phyloP scores from a whole-genome alignment of 352 stramenopile species.

The Phytophthora citricola region DNA sequence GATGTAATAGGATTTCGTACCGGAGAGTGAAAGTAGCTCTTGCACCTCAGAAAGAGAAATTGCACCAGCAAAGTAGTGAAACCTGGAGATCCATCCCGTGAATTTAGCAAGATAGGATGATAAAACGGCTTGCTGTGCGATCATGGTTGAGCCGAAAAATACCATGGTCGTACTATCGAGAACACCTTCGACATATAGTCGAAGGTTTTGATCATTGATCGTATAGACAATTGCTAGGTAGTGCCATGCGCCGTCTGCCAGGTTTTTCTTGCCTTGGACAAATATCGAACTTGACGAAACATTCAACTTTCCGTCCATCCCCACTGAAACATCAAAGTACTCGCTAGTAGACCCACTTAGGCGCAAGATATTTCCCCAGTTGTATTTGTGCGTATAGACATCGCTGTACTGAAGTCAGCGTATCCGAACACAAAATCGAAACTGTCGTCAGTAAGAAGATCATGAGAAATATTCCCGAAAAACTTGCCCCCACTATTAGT shows the following conservation, averaged over 20 bases:
- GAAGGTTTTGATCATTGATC: slow-evolving; percentile 12
- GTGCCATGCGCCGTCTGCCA: slow-evolving; percentile 27
- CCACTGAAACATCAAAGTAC: slow-evolving; percentile 30
- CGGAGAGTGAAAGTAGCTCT: slow-evolving; percentile 48
- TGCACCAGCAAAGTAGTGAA: slow-evolving; percentile 51
- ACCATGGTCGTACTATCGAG: slow-evolving; percentile 4
- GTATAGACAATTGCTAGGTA: slow-evolving; percentile 31
- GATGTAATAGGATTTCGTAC: slow-evolving; percentile 23
- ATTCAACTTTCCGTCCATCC: slow-evolving; percentile 13
- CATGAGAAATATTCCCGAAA: slow-evolving; percentile 26
- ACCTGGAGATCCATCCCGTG: slow-evolving; percentile 51
- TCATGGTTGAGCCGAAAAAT: neutral
- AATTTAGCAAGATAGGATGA: slow-evolving; percentile 32
- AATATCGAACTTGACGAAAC: neutral
- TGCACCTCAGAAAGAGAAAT: slow-evolving; percentile 45
- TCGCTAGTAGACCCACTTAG: slow-evolving; percentile 1
- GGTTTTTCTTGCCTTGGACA: neutral
- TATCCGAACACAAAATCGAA: slow-evolving; percentile 52
- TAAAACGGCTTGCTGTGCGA: slow-evolving; percentile 31
- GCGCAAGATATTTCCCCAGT: slow-evolving; percentile 21
- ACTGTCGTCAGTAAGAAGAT: neutral
- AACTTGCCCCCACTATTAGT: slow-evolving; percentile 22
- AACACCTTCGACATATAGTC: slow-evolving; percentile 24
- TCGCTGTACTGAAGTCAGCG: slow-evolving; percentile 50
- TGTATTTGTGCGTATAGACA: slow-evolving; percentile 31